phyloP scores from a whole-genome alignment of 306 rosid genomes.

The Rosa lucieae region DNA sequence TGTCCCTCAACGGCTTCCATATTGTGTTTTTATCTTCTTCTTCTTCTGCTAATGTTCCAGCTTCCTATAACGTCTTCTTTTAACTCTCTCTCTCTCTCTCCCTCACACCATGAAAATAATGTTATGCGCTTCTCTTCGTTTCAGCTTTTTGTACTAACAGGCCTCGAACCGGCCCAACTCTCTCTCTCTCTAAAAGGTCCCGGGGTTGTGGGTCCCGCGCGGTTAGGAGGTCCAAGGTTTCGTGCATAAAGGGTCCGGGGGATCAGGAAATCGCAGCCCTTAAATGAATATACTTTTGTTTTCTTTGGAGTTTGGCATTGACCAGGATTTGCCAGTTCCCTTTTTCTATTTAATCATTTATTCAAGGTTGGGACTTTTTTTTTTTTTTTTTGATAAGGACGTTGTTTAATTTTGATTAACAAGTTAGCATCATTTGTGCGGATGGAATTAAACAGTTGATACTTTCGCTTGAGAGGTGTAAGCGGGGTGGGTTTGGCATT shows the following conservation, averaged over 20 bases:
- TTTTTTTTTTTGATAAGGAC: not conserved
- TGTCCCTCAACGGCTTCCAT: not conserved
- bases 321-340: slow-evolving; percentile 2
- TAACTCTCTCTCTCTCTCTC: slow-evolving; percentile 11
- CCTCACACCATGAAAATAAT: slow-evolving; percentile 39
- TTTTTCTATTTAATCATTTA: not conserved
- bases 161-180: slow-evolving; percentile 9
- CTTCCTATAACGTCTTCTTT: slow-evolving; percentile 8
- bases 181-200: not conserved
- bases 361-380: not conserved
- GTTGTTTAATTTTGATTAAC: not conserved
- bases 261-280: slow-evolving; percentile 35
- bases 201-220: slow-evolving; percentile 17
- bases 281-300: not conserved
- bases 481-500: no score
- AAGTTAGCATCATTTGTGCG: not conserved
- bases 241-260: slow-evolving; percentile 7
- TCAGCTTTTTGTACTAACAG: slow-evolving; percentile 20
- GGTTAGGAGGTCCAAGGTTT: slow-evolving; percentile 25
- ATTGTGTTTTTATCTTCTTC: not conserved
- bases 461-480: not conserved
- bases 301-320: not conserved
- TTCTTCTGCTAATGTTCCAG: not conserved
- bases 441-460: not conserved
- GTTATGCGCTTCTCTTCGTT: not conserved